phyloP scores from a whole-genome alignment of 495 filamentous ascomycete species.

The Aspergillus biplanus region DNA sequence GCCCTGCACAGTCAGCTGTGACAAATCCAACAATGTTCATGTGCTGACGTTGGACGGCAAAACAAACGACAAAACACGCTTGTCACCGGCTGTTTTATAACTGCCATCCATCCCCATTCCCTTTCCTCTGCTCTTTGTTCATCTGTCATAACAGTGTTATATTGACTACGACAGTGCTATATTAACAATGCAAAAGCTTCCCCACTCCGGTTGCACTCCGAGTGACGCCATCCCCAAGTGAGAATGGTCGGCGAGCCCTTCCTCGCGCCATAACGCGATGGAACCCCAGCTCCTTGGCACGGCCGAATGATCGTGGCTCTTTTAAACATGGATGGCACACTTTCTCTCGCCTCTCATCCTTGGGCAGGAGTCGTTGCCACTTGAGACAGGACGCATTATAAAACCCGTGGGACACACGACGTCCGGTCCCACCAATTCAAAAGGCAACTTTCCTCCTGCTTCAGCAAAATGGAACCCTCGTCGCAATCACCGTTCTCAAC shows the following conservation, averaged over 20 bases:
- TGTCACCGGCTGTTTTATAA: slow-evolving; percentile 11
- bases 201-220: slow-evolving; percentile 4
- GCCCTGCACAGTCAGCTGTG: slow-evolving; percentile 8
- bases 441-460: neutral
- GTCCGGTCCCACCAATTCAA: neutral
- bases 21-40: neutral
- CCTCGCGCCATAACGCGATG: neutral
- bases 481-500: neutral
- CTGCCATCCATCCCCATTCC: slow-evolving; percentile 4
- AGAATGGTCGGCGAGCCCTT: too few species aligned
- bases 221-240: neutral
- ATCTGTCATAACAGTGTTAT: neutral
- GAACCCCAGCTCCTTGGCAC: neutral
- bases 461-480: slow-evolving; percentile 1
- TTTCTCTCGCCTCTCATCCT: neutral
- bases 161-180: neutral
- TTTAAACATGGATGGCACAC: neutral
- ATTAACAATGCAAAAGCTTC: slow-evolving; percentile 3
- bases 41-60: neutral
- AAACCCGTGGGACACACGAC: neutral
- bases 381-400: neutral
- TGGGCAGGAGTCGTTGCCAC: neutral
- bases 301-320: neutral
- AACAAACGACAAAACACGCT: neutral
- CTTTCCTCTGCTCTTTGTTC: neutral